Conservation (phyloP, 1,139 yeast species). For the Taphrina populina region DNA sequence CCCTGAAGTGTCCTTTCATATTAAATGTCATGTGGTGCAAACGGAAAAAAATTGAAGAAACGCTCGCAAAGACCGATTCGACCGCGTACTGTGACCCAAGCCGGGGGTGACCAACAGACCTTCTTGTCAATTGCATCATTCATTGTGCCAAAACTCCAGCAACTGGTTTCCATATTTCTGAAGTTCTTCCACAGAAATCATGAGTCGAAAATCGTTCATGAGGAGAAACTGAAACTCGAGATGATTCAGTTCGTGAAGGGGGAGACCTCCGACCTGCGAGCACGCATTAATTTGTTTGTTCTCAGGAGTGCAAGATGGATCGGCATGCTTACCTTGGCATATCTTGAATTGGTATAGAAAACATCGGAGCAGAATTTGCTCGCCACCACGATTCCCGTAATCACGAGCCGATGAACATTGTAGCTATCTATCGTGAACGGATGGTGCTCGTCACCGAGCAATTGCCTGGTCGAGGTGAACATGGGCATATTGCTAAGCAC, state of each 20-base stretch:
- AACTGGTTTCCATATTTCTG: conserved; percentile 87
- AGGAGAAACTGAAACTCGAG: conserved; percentile 84
- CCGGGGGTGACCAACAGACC: too few species aligned
- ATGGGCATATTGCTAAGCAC: conserved; percentile 5
- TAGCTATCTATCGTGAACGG: conserved; percentile 89
- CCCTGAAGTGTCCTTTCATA: too few species aligned
- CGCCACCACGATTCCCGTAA: conserved; percentile 95
- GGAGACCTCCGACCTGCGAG: conserved; percentile 73
- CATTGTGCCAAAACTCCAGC: conserved; percentile 70
- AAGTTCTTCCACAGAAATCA: conserved; percentile 86
- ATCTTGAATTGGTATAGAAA: conserved; percentile 90
- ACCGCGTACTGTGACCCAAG: too few species aligned
- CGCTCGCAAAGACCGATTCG: too few species aligned
- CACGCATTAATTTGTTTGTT: too few species aligned
- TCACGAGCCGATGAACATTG: conserved; percentile 88
- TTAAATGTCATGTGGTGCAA: too few species aligned
- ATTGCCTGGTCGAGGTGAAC: conserved; percentile 35
- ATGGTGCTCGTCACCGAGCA: conserved; percentile 38
- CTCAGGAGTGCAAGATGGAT: too few species aligned
- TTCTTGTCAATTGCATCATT: too few species aligned
- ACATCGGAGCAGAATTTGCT: conserved; percentile 94
- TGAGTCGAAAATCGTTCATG: conserved; percentile 77
- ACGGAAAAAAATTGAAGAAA: too few species aligned
- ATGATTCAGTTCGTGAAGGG: conserved; percentile 88
- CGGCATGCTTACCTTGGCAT: conserved; percentile 87